Evolutionary conservation across 805 yeast genomes (phyloP), one percentile per base, ranked within the genome.

Genomic region (Wickerhamomyces hampshirensis): DNA sequence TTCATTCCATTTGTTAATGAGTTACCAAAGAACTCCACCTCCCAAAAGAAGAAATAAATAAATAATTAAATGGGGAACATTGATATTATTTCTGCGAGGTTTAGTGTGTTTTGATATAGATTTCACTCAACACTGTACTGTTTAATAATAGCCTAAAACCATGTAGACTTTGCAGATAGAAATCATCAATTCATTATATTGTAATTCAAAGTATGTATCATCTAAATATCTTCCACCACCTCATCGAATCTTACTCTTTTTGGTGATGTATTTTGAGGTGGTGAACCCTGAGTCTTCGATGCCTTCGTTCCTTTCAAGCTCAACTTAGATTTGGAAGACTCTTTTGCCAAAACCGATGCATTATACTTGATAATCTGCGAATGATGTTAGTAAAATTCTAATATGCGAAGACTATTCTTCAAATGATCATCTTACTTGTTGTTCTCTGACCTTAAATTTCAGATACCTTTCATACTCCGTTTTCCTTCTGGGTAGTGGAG

Each of bases 21-120:
- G 59, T 75, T 91, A 55, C 96, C 96, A 65, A 89, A 89, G 77
- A 86, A 88, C 71, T 81, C 93, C 28, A 86, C 95, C 47, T 84
- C 95, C 35, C 75, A 73, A 63, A 71, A 73, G 63, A 80, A 79
- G 74, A 62, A 60, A 48, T 59, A 53, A 33, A 17, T 11, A 19
- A 14, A 28, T 28, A 6, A 19, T 27, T 11, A n/a, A 13, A 16
- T 30, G 6, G 5, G 14, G 26, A 5, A 6, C 6, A 5, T 5
- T 18, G 13, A 12, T 13, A 16, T n/a, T 9, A 26, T 6, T n/a
- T 26, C 7, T 26, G 12, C 28, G 28, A n/a, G n/a, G n/a, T n/a
- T n/a, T n/a, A n/a, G n/a, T n/a, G n/a, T n/a, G n/a, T n/a, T n/a
- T n/a, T n/a, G n/a, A n/a, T n/a, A n/a, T n/a, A n/a, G n/a, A n/a